Evolutionary conservation across 352 stramenopile species (phyloP), one percentile per base, ranked within the genome.

Genomic region (Aphanomyces euteiches): DNA sequence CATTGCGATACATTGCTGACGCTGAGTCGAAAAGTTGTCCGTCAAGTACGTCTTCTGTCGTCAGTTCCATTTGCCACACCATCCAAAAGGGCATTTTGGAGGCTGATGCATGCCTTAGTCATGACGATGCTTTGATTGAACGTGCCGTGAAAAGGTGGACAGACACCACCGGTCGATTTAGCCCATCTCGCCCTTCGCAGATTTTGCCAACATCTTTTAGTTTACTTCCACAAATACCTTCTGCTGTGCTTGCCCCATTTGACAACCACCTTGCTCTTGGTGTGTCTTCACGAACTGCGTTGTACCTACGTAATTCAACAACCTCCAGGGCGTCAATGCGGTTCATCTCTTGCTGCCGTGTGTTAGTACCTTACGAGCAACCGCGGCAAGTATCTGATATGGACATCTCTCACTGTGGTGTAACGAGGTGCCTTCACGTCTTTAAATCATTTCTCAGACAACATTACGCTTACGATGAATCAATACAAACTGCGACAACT

Each of bases 241-340:
- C 2, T 28, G 28, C 28, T 28, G 28, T 28, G 28, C 28, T 28
- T 28, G 28, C 28, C 28, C 28, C 28, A 28, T 28, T 28, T 28
- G 28, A 28, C 28, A 28, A 28, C 28, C 28, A 28, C 28, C 28
- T 28, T 28, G 28, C 28, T 28, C 28, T 28, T n/a, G 43, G 43
- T n/a, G 43, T 50, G 17, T 50, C 43, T n/a, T 12, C 43, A 2
- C 43, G 43, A 1, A n/a, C 17, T 12, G 43, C 43, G 1, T n/a
- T 50, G 10, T 50, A 50, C 43, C 43, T 50, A n/a, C 43, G 43
- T n/a, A 50, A 50, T n/a, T n/a, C 43, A n/a, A n/a, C 43, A 50
- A 12, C 17, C 17, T n/a, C 17, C 10, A 12, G 17, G 10, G 17
- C 43, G 43, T 50, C 43, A 1, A n/a, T n/a, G 43, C 43, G 17